These are phyloP conservation scores for Flaveria robusta DNA, from an alignment of 129 eudicot genomes.

Conservation along the genomic window DNA sequence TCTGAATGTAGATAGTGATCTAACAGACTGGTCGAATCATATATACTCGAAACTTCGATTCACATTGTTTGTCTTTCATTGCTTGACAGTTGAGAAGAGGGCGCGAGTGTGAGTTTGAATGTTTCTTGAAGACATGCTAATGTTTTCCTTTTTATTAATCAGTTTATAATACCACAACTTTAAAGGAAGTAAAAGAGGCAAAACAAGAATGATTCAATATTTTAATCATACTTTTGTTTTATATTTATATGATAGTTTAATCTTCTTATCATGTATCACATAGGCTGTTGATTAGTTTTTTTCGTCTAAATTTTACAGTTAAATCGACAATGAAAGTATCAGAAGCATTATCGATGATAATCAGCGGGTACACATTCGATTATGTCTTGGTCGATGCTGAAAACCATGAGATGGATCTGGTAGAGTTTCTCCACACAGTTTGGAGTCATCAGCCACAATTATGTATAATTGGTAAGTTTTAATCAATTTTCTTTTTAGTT, in stretches of 20 bases:
- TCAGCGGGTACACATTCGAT: not conserved
- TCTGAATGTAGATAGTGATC: too few species aligned
- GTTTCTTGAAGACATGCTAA: too few species aligned
- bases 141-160: too few species aligned
- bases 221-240: not conserved
- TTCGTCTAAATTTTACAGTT: not conserved
- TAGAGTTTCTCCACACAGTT: constrained; percentile 4
- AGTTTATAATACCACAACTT: too few species aligned
- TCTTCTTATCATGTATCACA: not conserved
- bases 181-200: too few species aligned
- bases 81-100: too few species aligned
- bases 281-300: not conserved
- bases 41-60: too few species aligned
- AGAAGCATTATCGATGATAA: constrained; percentile 28
- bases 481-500: not conserved
- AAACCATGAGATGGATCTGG: constrained; percentile 9
- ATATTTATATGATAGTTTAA: not conserved
- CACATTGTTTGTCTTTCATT: too few species aligned
- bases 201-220: too few species aligned
- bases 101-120: too few species aligned
- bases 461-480: constrained; percentile 19
- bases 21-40: too few species aligned
- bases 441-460: constrained; percentile 23
- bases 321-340: constrained; percentile 11
- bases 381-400: constrained; percentile 30